Base-by-base conservation (phyloP, 139 green algal genomes). In the Penium margaritaceum region DNA sequence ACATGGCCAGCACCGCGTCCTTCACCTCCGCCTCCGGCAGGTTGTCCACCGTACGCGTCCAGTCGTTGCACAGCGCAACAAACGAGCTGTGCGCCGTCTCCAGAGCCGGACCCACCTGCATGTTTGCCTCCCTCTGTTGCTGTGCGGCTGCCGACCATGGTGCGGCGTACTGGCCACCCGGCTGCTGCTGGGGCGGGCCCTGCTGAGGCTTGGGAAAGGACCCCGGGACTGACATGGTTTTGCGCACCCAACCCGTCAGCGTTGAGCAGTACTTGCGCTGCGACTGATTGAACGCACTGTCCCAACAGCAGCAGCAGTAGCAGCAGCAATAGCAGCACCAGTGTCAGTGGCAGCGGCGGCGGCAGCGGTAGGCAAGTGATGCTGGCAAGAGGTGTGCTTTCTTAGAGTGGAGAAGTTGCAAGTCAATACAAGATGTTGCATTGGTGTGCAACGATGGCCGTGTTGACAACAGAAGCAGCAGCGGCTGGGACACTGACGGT, bases 11-110 rank as follows among this genome's bases (percentile, higher is more conserved):
- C 32, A 71, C 32, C 5, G 63, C 63, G 51, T 71, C 63, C 35
- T 71, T 71, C 39, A 71, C 63, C 35, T 47, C 35, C 30, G 46
- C 51, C 35, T 71, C 63, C 21, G 63, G 63, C 63, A 71, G 35
- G 15, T 19, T 37, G 30, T 71, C 63, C 33, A 54, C 51, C 46
- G 63, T 51, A 27, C 63, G 5, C 63, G n/a, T 14, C 63, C 63
- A 71, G 46, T 71, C 63, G 30, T 71, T 54, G 5, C 29, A 37
- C 5, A 71, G 63, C 1, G 63, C 63, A 5, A 71, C 27, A 14
- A 71, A 33, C 5, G 63, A 33, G 32, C 46, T 33, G 3, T 51
- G 32, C 7, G 7, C 63, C 1, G 33, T 33, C 9, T 51, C 30
- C 27, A 54, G 63, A 21, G 32, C 63, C 29, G 39, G 9, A 1